phyloP scores from a whole-genome alignment of 225 moss, liverwort and hornwort genomes.

The Marchantia polymorpha region DNA sequence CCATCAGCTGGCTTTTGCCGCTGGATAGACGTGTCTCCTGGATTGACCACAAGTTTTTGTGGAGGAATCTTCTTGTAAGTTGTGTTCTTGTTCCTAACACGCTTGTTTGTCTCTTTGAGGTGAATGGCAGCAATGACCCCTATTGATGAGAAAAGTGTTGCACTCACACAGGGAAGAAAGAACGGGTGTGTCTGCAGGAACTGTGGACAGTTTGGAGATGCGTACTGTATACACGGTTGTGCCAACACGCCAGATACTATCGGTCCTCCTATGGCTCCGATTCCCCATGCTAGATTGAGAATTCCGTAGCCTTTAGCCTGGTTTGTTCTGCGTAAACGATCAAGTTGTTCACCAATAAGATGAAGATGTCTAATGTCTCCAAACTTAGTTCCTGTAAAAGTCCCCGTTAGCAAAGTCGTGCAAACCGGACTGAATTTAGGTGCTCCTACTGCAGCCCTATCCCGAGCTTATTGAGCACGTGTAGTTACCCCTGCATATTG shows the following conservation, averaged over 20 bases:
- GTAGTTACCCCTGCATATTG: too few species aligned
- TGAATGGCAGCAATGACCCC: constrained; percentile 52
- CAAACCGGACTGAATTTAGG: too few species aligned
- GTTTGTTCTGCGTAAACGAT: constrained; percentile 70
- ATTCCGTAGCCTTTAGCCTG: constrained; percentile 82
- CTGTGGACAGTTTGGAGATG: constrained; percentile 43
- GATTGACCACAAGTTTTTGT: background rate
- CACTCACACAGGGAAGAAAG: constrained; percentile 72
- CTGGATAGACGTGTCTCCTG: background rate
- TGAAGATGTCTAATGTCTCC: background rate
- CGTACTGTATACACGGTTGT: constrained; percentile 71
- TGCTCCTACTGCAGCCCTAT: too few species aligned
- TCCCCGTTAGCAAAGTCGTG: too few species aligned
- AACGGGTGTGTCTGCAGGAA: constrained; percentile 61
- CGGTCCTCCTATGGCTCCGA: constrained; percentile 67
- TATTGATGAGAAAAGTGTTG: constrained; percentile 54
- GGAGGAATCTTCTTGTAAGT: constrained; percentile 19
- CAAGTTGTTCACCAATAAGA: background rate
- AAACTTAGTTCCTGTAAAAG: background rate
- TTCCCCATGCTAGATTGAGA: constrained; percentile 84
- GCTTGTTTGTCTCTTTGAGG: constrained; percentile 59
- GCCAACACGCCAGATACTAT: constrained; percentile 73
- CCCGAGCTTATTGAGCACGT: too few species aligned
- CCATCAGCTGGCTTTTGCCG: background rate
- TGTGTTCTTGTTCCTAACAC: constrained; percentile 19